Base-by-base conservation (phyloP, 2,329 filamentous ascomycete species). In the Massarina eburnea region DNA sequence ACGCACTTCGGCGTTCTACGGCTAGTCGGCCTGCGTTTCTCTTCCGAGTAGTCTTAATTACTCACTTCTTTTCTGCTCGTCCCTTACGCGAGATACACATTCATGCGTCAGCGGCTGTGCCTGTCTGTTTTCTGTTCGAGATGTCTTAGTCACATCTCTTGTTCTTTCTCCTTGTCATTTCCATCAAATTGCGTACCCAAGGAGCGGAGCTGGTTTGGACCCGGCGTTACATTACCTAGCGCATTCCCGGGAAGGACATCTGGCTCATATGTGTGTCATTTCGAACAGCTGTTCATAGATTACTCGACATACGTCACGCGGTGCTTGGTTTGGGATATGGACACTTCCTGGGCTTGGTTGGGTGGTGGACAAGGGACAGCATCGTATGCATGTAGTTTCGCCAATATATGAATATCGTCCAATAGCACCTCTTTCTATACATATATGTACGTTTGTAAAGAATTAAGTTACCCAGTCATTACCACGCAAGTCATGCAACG, bases 161-260 rank as follows among this genome's bases (percentile, higher is more conserved):
- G 12, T 9, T 33, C 24, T 19, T 24, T 42, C 39, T 26, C 15
- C n/a, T 35, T 35, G 17, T 38, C 19, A 24, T 38, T 17, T 34
- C 32, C 35, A 38, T 24, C 39, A 42, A 24, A 42, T 42, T 42
- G 39, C 15, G 30, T 35, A 35, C 32, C 7, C 20, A 15, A 24
- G 30, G 15, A 10, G 7, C 29, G 30, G 30, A 42, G 29, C 39
- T 18, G 30, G 39, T 41, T 41, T 41, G 39, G 26, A 32, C 39
- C 39, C 27, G 39, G 39, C 26, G 39, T 41, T 33, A n/a, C 22
- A 17, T 39, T 15, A 39, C 21, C 17, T 27, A 17, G 21, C 36
- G 36, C 19, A 39, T 30, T 22, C 17, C 36, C 22, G 36, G 36
- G 36, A 39, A 39, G 36, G 36, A 39, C 36, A 39, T 39, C 36